phyloP scores from a whole-genome alignment of 345 rosid species.

The Limnanthes douglasii region DNA sequence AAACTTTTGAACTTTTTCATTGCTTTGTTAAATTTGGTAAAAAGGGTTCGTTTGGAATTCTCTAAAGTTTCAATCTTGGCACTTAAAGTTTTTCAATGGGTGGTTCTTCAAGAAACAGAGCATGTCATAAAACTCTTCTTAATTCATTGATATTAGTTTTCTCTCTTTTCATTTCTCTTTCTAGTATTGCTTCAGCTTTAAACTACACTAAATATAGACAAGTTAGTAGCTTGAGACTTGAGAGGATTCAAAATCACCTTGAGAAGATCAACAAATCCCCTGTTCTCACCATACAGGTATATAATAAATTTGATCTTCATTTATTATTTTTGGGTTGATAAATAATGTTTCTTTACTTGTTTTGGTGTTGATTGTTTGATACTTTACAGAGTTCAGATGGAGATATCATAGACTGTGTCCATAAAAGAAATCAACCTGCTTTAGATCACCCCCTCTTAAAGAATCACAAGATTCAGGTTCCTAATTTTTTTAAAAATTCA shows the following conservation, averaged over 20 bases:
- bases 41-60: neutral
- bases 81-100: slow-evolving; percentile 32
- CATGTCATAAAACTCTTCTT: neutral
- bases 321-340: neutral
- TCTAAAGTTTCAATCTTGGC: slow-evolving; percentile 13
- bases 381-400: slow-evolving; percentile 63
- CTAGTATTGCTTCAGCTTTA: slow-evolving; percentile 19
- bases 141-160: slow-evolving; percentile 3
- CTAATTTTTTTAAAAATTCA: neutral
- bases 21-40: slow-evolving; percentile 12
- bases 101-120: slow-evolving; percentile 7
- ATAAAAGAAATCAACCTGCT: slow-evolving; percentile 74
- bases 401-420: slow-evolving; percentile 85
- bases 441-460: slow-evolving; percentile 87
- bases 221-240: slow-evolving; percentile 65
- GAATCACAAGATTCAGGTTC: slow-evolving; percentile 95
- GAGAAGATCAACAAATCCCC: slow-evolving; percentile 76
- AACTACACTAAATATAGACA: slow-evolving; percentile 38
- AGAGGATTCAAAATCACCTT: slow-evolving; percentile 68
- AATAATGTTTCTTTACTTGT: slow-evolving; percentile 2
- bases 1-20: slow-evolving; percentile 5
- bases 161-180: slow-evolving; percentile 7
- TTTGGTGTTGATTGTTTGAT: slow-evolving; percentile 1
- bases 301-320: neutral
- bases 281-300: slow-evolving; percentile 66